phyloP scores from a whole-genome alignment of 106 monocot genomes.

The Chionographis japonica region DNA sequence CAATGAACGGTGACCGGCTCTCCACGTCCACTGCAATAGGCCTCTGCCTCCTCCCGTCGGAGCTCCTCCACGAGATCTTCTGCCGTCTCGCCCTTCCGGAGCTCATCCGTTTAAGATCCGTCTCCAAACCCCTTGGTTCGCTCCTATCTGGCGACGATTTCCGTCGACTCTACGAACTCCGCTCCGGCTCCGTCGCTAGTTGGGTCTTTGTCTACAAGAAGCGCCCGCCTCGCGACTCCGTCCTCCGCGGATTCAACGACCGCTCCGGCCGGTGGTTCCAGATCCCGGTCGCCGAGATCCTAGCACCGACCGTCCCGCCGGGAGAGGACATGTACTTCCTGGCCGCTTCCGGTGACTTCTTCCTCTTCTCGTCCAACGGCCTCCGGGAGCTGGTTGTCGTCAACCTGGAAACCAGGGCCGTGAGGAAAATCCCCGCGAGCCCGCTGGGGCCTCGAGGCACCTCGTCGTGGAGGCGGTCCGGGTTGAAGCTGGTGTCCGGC shows the following conservation, averaged over 20 bases:
- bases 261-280: constrained; percentile 54
- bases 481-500: constrained; percentile 44
- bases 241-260: constrained; percentile 56
- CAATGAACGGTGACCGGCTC: neutral
- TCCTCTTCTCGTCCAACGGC: constrained; percentile 64
- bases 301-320: constrained; percentile 24
- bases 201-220: constrained; percentile 60
- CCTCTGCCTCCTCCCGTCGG: constrained; percentile 48
- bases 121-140: constrained; percentile 24
- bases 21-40: constrained; percentile 14
- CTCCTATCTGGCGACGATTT: constrained; percentile 31
- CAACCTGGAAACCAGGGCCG: constrained; percentile 28
- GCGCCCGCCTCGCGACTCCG: constrained; percentile 42
- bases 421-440: constrained; percentile 22
- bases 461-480: constrained; percentile 59
- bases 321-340: constrained; percentile 53
- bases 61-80: constrained; percentile 54
- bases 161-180: constrained; percentile 38
- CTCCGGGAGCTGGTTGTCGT: constrained; percentile 49
- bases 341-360: constrained; percentile 39
- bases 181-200: constrained; percentile 17
- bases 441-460: constrained; percentile 69
- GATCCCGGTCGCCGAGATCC: constrained; percentile 31
- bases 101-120: constrained; percentile 34
- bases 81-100: constrained; percentile 37